Evolutionary conservation across 352 stramenopile genomes (phyloP).

Genomic region (Pythium brassicae): DNA sequence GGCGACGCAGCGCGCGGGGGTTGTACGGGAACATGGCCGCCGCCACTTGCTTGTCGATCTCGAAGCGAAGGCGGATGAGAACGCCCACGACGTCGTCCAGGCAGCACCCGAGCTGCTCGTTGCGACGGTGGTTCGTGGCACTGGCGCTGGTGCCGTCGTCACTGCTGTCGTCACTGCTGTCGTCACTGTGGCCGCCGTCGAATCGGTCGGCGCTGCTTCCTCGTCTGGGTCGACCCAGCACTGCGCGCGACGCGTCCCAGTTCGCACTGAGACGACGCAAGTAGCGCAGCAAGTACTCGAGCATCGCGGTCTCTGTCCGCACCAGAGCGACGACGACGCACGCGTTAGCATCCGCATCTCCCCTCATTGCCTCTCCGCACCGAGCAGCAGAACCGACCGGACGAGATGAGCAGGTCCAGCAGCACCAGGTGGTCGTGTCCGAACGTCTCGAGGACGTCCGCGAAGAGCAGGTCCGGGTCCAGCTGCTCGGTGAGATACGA

Average conservation of each 20-base stretch:
- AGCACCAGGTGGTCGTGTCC: conserved; percentile 59
- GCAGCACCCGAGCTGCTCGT: conserved; percentile 5
- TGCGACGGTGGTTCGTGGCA: no score
- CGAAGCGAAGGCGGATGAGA: conserved; percentile 56
- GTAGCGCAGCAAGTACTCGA: conserved; percentile 59
- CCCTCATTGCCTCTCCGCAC: no score
- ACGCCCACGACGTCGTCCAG: conserved; percentile 42
- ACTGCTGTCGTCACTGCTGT: neutral
- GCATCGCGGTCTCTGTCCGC: conserved; percentile 56
- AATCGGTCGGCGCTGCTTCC: neutral
- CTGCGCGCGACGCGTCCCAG: conserved; percentile 25
- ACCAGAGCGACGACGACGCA: neutral
- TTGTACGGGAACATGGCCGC: conserved; percentile 55
- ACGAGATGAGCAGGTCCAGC: conserved; percentile 65
- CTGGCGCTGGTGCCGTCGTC: neutral
- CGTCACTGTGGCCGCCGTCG: no score
- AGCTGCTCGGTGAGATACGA: conserved; percentile 24
- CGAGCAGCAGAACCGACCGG: conserved; percentile 28
- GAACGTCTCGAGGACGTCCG: conserved; percentile 37
- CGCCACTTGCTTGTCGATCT: conserved; percentile 46
- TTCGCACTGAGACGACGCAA: conserved; percentile 26
- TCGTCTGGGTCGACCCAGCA: conserved; percentile 9
- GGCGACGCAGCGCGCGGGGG: conserved; percentile 32
- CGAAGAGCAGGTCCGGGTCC: conserved; percentile 57
- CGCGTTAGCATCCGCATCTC: neutral